Evolutionary conservation across 768 basidiomycete species (phyloP).

Genomic region (Boletus eberwhitei): DNA sequence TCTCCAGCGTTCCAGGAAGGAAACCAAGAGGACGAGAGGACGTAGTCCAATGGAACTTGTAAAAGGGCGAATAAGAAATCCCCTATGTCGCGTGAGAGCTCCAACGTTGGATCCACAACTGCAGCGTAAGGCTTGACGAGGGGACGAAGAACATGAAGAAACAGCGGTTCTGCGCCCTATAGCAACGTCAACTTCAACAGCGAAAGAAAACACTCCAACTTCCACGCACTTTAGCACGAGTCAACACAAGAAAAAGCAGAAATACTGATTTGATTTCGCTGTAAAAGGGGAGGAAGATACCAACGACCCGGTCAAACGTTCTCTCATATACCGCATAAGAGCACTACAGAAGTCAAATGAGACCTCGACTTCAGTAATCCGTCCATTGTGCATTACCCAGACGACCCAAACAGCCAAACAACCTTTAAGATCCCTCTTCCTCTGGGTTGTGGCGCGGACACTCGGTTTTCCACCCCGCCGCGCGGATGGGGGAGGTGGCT

Average conservation of each 20-base stretch:
- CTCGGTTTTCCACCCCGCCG: slow-evolving; percentile 57
- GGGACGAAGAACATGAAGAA: slow-evolving; percentile 76
- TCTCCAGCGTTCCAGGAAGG: slow-evolving; percentile 20
- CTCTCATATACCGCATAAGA: slow-evolving; percentile 69
- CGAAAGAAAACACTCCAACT: background rate
- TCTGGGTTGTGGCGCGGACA: slow-evolving; percentile 61
- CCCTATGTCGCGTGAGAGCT: slow-evolving; percentile 57
- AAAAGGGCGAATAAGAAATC: slow-evolving; percentile 52
- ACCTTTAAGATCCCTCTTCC: slow-evolving; percentile 85
- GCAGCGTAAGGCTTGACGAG: slow-evolving; percentile 69
- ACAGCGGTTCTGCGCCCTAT: slow-evolving; percentile 85
- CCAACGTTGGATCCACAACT: slow-evolving; percentile 62
- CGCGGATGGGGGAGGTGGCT: slow-evolving; percentile 53
- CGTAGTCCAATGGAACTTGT: slow-evolving; percentile 38
- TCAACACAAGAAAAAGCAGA: slow-evolving; percentile 70
- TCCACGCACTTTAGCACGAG: slow-evolving; percentile 64
- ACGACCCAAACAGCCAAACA: slow-evolving; percentile 82
- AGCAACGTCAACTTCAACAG: slow-evolving; percentile 9
- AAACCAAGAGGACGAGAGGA: slow-evolving; percentile 32
- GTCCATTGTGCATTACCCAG: slow-evolving; percentile 54
- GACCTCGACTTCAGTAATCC: slow-evolving; percentile 4
- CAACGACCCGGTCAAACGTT: slow-evolving; percentile 58
- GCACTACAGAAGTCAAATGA: slow-evolving; percentile 42
- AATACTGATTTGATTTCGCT: slow-evolving; percentile 74
- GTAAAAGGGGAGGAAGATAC: slow-evolving; percentile 79